Evolutionary conservation across 768 basidiomycete species (phyloP), one percentile per base, ranked within the genome.

Genomic region (Candolleomyces eurysporus): DNA sequence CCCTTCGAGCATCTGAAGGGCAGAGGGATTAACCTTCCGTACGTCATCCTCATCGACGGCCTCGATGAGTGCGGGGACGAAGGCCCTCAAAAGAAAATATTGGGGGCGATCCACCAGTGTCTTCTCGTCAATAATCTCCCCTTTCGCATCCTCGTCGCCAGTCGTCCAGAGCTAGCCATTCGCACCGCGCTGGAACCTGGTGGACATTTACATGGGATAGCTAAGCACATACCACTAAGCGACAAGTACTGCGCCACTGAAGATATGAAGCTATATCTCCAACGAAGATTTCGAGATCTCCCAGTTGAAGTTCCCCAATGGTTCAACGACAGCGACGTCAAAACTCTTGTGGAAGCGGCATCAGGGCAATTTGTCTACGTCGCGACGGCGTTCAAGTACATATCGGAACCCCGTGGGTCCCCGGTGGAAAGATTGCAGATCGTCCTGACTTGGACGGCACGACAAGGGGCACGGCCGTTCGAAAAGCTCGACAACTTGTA

Each of bases 281-380:
- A 31, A n/a, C 7, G 30, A n/a, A 45, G 42, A 17, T 42, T 59
- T 32, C 4, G 5, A 10, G 49, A 51, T 4, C 17, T 51, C 4
- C 13, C 31, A 26, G 26, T 26, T 26, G 26, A 26, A 26, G 26
- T 2, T 19, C 26, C 17, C 58, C 32, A 7, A n/a, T 59, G 58
- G 58, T 49, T 49, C 17, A 30, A n/a, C 9, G 36, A 50, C 7
- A 8, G 50, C 14, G 58, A 26, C 5, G 19, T 59, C 14, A 8
- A 13, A 8, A 43, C 11, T 9, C 26, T 59, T 11, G 58, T 59
- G 9, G 17, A 36, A 5, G 32, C n/a, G 3, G 9, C 49, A 14
- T 59, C 58, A 16, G 58, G 58, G 7, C 58, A 59, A 39, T 59
- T 59, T 26, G 51, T 59, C n/a, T 59, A 59, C 19, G 58, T 49